Base-by-base conservation (phyloP, 352 stramenopile genomes). In the Phytopythium cucurbitacearum region DNA sequence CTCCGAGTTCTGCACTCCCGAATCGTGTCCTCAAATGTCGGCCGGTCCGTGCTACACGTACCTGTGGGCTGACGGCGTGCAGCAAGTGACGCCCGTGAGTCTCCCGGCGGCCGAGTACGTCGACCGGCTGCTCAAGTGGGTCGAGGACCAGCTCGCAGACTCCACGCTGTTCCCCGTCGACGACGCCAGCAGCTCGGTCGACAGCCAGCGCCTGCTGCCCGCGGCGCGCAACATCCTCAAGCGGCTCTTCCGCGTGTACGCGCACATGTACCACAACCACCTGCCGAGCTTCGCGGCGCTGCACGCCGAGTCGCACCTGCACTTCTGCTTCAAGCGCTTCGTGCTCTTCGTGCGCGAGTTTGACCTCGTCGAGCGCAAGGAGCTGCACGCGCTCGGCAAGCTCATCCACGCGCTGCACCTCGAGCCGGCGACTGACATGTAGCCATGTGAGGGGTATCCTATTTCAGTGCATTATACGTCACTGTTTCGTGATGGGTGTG, bases 291-390 rank as follows among this genome's bases (percentile, higher is more conserved):
- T 98, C 61, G 83, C 87, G 34, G 84, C 87, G 45, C 74, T 98
- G 47, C 81, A 94, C 51, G 97, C 95, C 53, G 93, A 97, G 40
- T 78, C 85, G 32, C 93, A 98, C 64, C 76, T 99, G 44, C 98
- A 98, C 69, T 97, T 97, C 12, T 98, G 91, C 63, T 98, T 98
- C 73, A 98, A 98, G 73, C 91, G 97, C 41, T 99, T 98, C 58
- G 86, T 98, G 60, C 95, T 97, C 46, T 99, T 99, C 68, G 92
- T 94, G 63, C 87, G 76, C 3, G 81, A 97, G 53, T 98, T 98
- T 67, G 69, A 94, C 7, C 70, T 98, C 35, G 79, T 98, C 40
- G 87, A 95, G 15, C 81, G 97, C 61, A 95, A 96, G 62, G 94
- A 98, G 68, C 85, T 98, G 51, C 89, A 97, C 53, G 91, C 93